Evolutionary conservation across 129 eudicot species (phyloP), one percentile per base, ranked within the genome.

Genomic region (Artemisia tridentata): DNA sequence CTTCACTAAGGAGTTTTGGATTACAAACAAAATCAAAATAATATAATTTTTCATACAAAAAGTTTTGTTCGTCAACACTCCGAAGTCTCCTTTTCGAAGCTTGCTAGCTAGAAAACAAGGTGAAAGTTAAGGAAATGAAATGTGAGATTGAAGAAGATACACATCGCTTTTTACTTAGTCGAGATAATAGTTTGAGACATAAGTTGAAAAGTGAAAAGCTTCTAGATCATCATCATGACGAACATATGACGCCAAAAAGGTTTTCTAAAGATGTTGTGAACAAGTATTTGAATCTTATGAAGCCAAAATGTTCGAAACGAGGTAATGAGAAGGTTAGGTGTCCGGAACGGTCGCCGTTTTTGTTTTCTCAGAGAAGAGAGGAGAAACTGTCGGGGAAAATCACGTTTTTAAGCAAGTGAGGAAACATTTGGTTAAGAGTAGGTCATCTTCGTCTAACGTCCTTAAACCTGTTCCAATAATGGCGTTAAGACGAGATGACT

Each of bases 211-310:
- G 67, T 19, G 87, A 84, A n/a, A 65, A 51, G 38, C 59, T 72
- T 9, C 78, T 63, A 16, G 73, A 67, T 27, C 72, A 25, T 31
- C 16, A 53, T 21, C 2, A 59, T 38, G 55, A 31, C 2, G 43
- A 67, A 47, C 69, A 27, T 49, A 55, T 68, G 50, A 18, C 67
- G 16, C 67, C 86, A 11, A 73, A 84, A 67, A 78, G 72, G 0
- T 64, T 61, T 66, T 67, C 79, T 0, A 85, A 82, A 59, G 84
- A 82, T 6, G 74, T 71, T 1, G 80, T 76, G 19, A 76, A 75
- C 5, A 87, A 80, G 66, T 90, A 85, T 69, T 52, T 90, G 76
- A 81, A 83, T 59, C 71, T 83, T 11, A 85, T 90, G 7, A 90
- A 67, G 68, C 95, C 97, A 31, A 31, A 31, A 31, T 7, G 41